A percentile compares a stretch with the other conserved stretches of the same genome.
These are phyloP conservation scores for Falciphora oryzae DNA, from an alignment of 2,329 filamentous ascomycete genomes.

Conservation along the genomic window DNA sequence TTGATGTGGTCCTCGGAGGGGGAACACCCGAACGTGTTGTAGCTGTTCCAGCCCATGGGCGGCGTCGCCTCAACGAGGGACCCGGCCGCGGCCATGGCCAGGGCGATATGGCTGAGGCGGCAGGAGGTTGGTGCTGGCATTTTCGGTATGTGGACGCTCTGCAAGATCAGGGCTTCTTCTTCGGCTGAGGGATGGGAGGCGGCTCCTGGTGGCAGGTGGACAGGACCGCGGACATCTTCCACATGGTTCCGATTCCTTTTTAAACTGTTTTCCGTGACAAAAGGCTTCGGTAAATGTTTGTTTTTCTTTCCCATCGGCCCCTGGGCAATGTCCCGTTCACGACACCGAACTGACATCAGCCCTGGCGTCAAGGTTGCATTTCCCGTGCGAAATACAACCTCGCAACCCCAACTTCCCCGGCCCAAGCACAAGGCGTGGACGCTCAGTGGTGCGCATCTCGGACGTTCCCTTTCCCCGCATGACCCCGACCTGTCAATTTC, in stretches of 20 bases:
- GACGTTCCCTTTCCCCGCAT: neutral
- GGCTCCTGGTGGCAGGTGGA: no score
- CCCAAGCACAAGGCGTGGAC: neutral
- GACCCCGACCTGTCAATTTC: neutral
- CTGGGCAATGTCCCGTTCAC: no score
- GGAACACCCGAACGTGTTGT: constrained; percentile 48
- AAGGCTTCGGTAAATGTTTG: neutral
- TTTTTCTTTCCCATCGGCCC: neutral
- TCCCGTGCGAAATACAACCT: neutral
- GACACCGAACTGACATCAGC: neutral
- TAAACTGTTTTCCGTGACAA: neutral
- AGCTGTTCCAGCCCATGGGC: constrained; percentile 52
- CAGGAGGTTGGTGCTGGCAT: neutral
- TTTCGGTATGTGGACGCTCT: neutral
- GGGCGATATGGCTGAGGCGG: neutral
- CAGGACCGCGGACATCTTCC: no score
- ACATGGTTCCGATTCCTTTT: no score
- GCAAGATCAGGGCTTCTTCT: neutral
- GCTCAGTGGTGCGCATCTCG: neutral
- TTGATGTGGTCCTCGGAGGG: constrained; percentile 43
- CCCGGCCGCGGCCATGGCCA: neutral
- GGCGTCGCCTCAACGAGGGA: constrained; percentile 24
- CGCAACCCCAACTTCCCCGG: no score
- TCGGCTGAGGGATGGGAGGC: neutral
- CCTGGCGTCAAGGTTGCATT: neutral